phyloP scores from a whole-genome alignment of 169 alveolate genomes.

The Plasmodium falciparum region DNA sequence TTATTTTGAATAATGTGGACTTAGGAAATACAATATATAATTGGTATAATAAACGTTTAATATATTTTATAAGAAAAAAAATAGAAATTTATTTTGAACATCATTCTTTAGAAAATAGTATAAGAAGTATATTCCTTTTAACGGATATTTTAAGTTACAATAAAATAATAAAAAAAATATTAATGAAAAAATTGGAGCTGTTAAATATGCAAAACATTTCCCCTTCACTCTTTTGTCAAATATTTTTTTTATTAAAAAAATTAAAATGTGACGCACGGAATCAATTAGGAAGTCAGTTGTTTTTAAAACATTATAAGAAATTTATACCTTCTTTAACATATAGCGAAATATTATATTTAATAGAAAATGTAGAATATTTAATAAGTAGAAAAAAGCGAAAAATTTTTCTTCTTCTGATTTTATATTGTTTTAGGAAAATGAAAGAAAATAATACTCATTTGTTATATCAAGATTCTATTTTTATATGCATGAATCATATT shows the following conservation, averaged over 20 bases:
- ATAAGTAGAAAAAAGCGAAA: constrained; percentile 52
- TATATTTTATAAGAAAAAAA: constrained; percentile 52
- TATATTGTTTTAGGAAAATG: constrained; percentile 49
- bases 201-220: constrained; percentile 37
- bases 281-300: constrained; percentile 25
- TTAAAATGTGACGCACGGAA: constrained; percentile 66
- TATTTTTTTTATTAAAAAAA: constrained; percentile 61
- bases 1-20: constrained; percentile 31
- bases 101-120: constrained; percentile 57
- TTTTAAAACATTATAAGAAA: constrained; percentile 68
- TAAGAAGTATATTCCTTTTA: constrained; percentile 43
- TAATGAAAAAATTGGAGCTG: constrained; percentile 36
- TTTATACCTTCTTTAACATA: constrained; percentile 38
- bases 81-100: constrained; percentile 61
- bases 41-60: constrained; percentile 47
- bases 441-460: constrained; percentile 5
- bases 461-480: background rate
- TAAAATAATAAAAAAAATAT: constrained; percentile 56
- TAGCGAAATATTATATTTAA: constrained; percentile 33
- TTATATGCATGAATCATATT: constrained; percentile 19
- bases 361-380: constrained; percentile 60
- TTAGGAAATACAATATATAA: constrained; percentile 44
- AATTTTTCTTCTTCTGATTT: constrained; percentile 59
- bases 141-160: constrained; percentile 57
- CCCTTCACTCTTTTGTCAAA: constrained; percentile 60